Evolutionary conservation across 2,329 filamentous ascomycete species (phyloP), one percentile per base, ranked within the genome.

Genomic region (Diaporthe eres): DNA sequence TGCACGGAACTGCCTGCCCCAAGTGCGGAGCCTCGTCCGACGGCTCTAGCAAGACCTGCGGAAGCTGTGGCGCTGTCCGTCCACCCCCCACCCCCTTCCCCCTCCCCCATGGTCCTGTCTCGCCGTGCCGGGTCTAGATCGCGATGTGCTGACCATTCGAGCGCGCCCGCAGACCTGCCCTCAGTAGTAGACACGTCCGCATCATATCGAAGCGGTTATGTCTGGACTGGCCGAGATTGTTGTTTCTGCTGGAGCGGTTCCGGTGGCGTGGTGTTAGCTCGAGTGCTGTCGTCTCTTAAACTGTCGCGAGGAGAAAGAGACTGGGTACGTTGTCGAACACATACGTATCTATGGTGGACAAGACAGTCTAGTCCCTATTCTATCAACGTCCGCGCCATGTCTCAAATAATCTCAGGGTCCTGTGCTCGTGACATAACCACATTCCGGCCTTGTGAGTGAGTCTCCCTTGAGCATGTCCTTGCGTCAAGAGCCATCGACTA

Each of bases 11-110:
- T 75, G 78, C 81, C 79, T 92, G 90, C 87, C 90, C 90, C 85
- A 90, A 89, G 85, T 92, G 90, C 86, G 87, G 86, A 80, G 84
- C 85, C 79, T 77, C 84, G 81, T 86, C 87, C 79, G 80, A 83
- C 63, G 85, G 85, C 79, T 79, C 80, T 57, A 79, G 80, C 84
- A 92, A 92, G 89, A 87, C 85, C 77, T 92, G 90, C 85, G 79
- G 81, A 75, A 85, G 86, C 75, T 92, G 90, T 84, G 90, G 90
- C 74, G 89, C 90, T 80, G 90, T 92, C 86, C 80, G 90, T 86
- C 47, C 37, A n/a, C 10, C 22, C 12, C n/a, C 25, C 25, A 25
- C 25, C n/a, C 61, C 42, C 74, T 25, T 61, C 63, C 47, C 22
- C 53, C 13, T n/a, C 61, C 15, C 1, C 25, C 6, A 19, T 6